Evolutionary conservation across 2,329 filamentous ascomycete genomes (phyloP).

Genomic region (Chaetomium globosum): DNA sequence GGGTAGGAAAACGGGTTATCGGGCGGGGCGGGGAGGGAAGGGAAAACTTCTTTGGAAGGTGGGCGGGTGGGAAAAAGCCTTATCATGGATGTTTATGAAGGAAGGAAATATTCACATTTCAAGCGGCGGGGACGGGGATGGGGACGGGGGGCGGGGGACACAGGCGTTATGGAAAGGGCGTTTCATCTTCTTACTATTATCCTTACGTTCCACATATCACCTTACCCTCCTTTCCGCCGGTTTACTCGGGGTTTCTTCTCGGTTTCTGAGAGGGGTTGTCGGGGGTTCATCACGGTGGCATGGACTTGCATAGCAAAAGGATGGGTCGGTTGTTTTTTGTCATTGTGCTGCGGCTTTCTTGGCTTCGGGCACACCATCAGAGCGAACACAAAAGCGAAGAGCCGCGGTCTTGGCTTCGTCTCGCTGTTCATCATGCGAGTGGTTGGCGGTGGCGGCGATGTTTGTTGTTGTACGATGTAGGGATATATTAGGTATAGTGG

Average conservation of each 20-base stretch:
- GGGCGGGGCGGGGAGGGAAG: constrained; percentile 2
- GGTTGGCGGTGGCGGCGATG: neutral
- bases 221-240: constrained; percentile 3
- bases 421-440: neutral
- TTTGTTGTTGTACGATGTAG: constrained; percentile 14
- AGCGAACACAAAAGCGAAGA: constrained; percentile 6
- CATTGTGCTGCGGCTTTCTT: neutral
- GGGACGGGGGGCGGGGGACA: constrained; percentile 1
- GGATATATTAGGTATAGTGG: constrained; percentile 14
- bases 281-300: neutral
- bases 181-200: constrained; percentile 6
- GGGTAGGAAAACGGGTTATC: constrained; percentile 26
- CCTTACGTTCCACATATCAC: constrained; percentile 15
- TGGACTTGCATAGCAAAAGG: constrained; percentile 25
- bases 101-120: constrained; percentile 21
- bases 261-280: neutral
- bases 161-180: constrained; percentile 16
- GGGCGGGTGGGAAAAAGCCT: constrained; percentile 10
- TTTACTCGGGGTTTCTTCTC: constrained; percentile 1
- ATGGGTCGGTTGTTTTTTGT: constrained; percentile 20
- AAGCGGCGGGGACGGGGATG: constrained; percentile 6
- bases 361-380: neutral
- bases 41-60: neutral
- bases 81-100: constrained; percentile 21
- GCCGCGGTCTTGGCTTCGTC: neutral